A percentile compares a stretch with the other conserved stretches of the same genome.
These are phyloP conservation scores for Parasitella parasitica DNA, from an alignment of 371 early-diverging fungal genomes.

Conservation along the genomic window DNA sequence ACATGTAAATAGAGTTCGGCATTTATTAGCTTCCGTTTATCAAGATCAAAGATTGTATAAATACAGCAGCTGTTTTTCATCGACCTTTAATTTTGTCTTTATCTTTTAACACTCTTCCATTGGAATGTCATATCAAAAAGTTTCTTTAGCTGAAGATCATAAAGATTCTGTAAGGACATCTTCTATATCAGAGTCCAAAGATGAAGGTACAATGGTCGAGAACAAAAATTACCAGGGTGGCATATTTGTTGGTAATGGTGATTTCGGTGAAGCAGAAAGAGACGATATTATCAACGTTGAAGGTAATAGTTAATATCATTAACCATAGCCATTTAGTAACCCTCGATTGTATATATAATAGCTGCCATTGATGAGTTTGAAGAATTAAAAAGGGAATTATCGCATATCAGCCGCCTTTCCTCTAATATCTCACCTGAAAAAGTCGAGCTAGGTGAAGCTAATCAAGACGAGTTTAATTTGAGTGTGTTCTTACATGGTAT, in stretches of 20 bases:
- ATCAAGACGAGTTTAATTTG: slow-evolving; percentile 32
- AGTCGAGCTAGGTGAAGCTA: slow-evolving; percentile 16
- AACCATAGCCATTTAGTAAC: not conserved
- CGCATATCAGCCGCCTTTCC: slow-evolving; percentile 7
- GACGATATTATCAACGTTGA: slow-evolving; percentile 13
- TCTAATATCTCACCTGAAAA: slow-evolving; percentile 4
- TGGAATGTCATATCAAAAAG: not conserved
- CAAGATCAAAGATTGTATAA: not conserved
- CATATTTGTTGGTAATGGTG: not conserved
- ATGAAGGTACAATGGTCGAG: slow-evolving; percentile 3
- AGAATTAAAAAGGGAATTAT: slow-evolving; percentile 13
- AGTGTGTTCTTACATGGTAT: slow-evolving; percentile 33
- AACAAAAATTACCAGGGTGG: not conserved
- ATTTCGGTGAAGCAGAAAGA: slow-evolving; percentile 10
- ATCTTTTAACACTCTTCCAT: not conserved
- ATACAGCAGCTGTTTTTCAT: not conserved
- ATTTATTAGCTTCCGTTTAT: not conserved
- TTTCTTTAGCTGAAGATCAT: not conserved
- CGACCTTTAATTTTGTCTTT: not conserved
- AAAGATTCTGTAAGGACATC: not conserved
- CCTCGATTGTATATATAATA: no score
- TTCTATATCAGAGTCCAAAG: not conserved
- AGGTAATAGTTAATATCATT: slow-evolving; percentile 1
- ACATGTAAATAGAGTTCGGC: not conserved
- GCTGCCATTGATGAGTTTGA: slow-evolving; percentile 15